Percentiles rank a stretch among this genome's conserved stretches.
These are phyloP conservation scores for Trichoderma cornu-damae DNA, from an alignment of 2,329 filamentous ascomycete species.

Conservation along the genomic window DNA sequence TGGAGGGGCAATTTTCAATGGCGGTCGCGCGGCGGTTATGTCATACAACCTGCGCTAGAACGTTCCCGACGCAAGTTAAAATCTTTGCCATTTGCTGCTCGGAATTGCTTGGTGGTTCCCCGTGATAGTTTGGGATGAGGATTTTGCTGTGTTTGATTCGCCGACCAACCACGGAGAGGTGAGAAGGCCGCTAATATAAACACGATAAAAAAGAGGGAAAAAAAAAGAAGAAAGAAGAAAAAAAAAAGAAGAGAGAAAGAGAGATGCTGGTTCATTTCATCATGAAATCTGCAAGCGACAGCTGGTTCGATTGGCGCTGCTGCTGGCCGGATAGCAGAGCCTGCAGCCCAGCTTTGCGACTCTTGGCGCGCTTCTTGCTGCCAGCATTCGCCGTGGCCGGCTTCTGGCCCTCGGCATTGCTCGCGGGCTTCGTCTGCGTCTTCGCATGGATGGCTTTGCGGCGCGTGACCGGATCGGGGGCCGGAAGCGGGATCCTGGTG, in stretches of 20 bases:
- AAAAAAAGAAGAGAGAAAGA: too few relatives aligned
- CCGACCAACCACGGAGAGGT: too few relatives aligned
- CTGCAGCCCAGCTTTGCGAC: slow-evolving; percentile 60
- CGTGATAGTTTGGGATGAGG: not conserved
- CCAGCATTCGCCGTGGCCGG: slow-evolving; percentile 46
- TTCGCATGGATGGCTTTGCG: slow-evolving; percentile 12
- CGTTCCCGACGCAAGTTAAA: slow-evolving; percentile 18
- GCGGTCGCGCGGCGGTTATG: slow-evolving; percentile 14
- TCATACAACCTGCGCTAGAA: slow-evolving; percentile 20
- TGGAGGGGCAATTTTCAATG: slow-evolving; percentile 24
- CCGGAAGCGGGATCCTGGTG: slow-evolving; percentile 39
- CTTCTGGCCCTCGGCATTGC: slow-evolving; percentile 18
- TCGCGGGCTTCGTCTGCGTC: not conserved
- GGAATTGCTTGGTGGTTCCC: too few relatives aligned
- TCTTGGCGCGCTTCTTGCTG: slow-evolving; percentile 62
- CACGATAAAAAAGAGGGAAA: too few relatives aligned
- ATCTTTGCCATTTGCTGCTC: too few relatives aligned
- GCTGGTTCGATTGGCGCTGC: slow-evolving; percentile 38
- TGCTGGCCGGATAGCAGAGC: slow-evolving; percentile 54
- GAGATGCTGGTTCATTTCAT: slow-evolving; percentile 27
- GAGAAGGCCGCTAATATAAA: not conserved
- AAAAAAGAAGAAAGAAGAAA: too few relatives aligned
- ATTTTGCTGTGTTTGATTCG: too few relatives aligned
- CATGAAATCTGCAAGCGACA: slow-evolving; percentile 55
- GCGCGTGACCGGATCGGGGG: slow-evolving; percentile 32